A percentile compares a stretch with the other conserved stretches of the same genome.
Evolutionary conservation across 2,329 filamentous ascomycete genomes (phyloP).

Genomic region (Fusarium vanettenii): DNA sequence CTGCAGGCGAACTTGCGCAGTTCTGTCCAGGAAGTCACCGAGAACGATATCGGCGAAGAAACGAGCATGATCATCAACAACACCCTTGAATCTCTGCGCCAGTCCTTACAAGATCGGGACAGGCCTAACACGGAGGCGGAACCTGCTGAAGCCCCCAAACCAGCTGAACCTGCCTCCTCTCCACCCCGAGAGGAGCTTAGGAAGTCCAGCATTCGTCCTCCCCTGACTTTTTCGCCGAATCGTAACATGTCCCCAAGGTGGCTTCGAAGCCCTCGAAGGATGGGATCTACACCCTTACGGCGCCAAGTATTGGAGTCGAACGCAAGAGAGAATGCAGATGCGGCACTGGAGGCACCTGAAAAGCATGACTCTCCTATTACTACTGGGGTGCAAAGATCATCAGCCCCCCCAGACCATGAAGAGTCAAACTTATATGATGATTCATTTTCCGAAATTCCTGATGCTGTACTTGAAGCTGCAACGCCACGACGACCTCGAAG

Average conservation of each 20-base stretch:
- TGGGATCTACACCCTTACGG: conserved; percentile 45
- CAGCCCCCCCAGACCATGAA: conserved; percentile 38
- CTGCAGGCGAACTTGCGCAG: conserved; percentile 56
- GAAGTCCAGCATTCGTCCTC: conserved; percentile 31
- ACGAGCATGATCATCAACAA: conserved; percentile 68
- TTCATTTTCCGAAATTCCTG: conserved; percentile 68
- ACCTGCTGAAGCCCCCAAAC: conserved; percentile 13
- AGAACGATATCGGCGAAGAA: conserved; percentile 64
- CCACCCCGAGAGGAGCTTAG: conserved; percentile 21
- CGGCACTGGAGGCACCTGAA: neutral
- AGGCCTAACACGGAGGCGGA: conserved; percentile 14
- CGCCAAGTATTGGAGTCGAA: conserved; percentile 49
- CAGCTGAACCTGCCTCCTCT: neutral
- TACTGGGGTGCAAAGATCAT: conserved; percentile 6
- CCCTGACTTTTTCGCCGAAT: conserved; percentile 34
- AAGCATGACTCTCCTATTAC: conserved; percentile 13
- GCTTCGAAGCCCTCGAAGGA: conserved; percentile 52
- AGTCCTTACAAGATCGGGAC: conserved; percentile 39
- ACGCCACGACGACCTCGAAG: conserved; percentile 52
- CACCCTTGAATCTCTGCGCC: conserved; percentile 63
- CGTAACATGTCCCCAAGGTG: conserved; percentile 43
- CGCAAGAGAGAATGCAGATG: conserved; percentile 38
- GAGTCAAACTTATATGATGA: conserved; percentile 60
- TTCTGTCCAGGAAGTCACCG: conserved; percentile 47
- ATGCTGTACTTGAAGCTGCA: conserved; percentile 61